Base-by-base conservation (phyloP, 2,329 filamentous ascomycete species). In the Fusarium pseudograminearum region DNA sequence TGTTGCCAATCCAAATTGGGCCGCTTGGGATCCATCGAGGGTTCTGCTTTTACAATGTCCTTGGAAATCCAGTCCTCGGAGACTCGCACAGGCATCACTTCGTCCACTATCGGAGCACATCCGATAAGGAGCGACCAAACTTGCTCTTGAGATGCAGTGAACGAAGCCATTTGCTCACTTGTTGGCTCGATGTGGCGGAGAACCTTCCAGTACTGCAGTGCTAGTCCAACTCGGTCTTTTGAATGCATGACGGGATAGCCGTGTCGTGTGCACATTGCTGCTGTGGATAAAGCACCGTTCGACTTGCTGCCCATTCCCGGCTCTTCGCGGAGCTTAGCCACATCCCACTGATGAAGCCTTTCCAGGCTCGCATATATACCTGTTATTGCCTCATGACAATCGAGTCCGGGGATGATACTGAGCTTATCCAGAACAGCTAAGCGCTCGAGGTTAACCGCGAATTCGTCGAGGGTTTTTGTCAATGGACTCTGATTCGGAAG, bases 131-230 rank as follows among this genome's bases (percentile, higher is more conserved):
- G 83, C 0, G 87, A 88, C 87, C 91, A 94, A 5, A 88, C 84
- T 61, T 83, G 85, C 63, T 85, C 82, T 26, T 74, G 76, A 9
- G 82, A 77, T 28, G 81, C 78, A 33, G 80, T 78, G 31, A 80
- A 77, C 14, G 76, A 73, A 20, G 82, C 76, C 33, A 81, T 78
- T 20, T 79, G 76, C 47, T 79, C 77, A 47, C 71, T 78, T 4
- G 73, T 76, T 8, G 78, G 77, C 4, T 76, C 79, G 18, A 88
- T 77, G 47, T 86, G 82, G 47, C 87, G 84, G 57, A 84, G 82
- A 71, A 90, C 85, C 77, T 88, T 90, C 93, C 93, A 96, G 77
- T 95, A 97, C 69, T 93, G 90, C 40, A 96, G 73, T 50, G 87
- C 88, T 58, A 95, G 80, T 2, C 93, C 93, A 28, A 95, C 81